Evolutionary conservation across 2,329 filamentous ascomycete genomes (phyloP).

Genomic region (Colletotrichum camelliae): DNA sequence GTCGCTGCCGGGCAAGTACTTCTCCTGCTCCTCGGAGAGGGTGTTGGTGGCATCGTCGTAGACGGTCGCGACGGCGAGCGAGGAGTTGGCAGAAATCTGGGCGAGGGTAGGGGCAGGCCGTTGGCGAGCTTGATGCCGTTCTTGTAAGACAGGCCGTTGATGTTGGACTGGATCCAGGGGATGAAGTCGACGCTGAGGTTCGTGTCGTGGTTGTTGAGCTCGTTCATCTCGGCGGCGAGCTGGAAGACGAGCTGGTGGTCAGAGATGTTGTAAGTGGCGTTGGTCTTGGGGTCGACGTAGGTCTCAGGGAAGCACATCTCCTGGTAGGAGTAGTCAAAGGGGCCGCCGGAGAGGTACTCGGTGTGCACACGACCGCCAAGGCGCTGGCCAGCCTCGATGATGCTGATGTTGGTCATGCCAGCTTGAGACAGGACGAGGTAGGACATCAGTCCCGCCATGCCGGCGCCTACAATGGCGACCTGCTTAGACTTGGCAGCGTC

Average conservation of each 20-base stretch:
- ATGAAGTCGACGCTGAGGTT: conserved; percentile 64
- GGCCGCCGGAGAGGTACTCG: conserved; percentile 63
- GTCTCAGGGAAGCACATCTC: conserved; percentile 67
- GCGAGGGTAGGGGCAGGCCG: conserved; percentile 58
- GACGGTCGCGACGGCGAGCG: conserved; percentile 35
- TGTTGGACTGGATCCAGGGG: conserved; percentile 61
- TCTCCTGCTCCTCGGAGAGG: conserved; percentile 40
- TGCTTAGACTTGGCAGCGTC: conserved; percentile 59
- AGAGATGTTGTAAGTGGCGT: conserved; percentile 62
- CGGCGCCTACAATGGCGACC: conserved; percentile 69
- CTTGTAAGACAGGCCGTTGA: conserved; percentile 59
- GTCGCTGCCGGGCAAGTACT: conserved; percentile 38
- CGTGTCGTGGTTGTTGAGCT: conserved; percentile 57
- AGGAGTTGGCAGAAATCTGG: conserved; percentile 51
- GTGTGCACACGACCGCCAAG: conserved; percentile 71
- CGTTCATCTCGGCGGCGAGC: conserved; percentile 64
- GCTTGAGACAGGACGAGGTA: conserved; percentile 53
- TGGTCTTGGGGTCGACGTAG: conserved; percentile 54
- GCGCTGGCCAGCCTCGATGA: conserved; percentile 64
- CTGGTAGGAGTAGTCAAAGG: conserved; percentile 70
- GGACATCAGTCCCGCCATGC: conserved; percentile 70
- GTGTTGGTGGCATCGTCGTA: conserved; percentile 36
- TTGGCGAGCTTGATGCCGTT: conserved; percentile 51
- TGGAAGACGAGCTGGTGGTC: conserved; percentile 72
- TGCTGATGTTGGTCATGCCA: conserved; percentile 65